A percentile compares a stretch with the other conserved stretches of the same genome.
phyloP scores from a whole-genome alignment of 2,329 filamentous ascomycete genomes.

The Colletotrichum noveboracense region DNA sequence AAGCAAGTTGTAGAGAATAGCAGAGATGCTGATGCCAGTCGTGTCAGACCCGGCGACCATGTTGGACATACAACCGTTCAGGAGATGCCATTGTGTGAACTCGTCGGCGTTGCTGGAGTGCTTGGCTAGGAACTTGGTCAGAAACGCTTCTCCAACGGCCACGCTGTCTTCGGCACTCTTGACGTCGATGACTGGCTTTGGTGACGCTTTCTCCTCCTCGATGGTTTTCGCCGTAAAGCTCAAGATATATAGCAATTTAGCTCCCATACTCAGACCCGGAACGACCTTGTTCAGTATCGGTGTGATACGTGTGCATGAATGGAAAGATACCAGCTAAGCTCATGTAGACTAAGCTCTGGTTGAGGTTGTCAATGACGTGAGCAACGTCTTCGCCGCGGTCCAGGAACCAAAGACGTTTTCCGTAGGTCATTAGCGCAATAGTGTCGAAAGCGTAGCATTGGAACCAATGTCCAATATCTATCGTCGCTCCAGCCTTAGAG shows the following conservation, averaged over 20 bases:
- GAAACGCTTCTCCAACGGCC: conserved; percentile 37
- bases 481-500: conserved; percentile 26
- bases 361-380: conserved; percentile 43
- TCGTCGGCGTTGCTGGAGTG: conserved; percentile 44
- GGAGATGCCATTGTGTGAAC: conserved; percentile 41
- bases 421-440: conserved; percentile 54
- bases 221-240: conserved; percentile 37
- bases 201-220: conserved; percentile 26
- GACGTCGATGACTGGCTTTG: conserved; percentile 3
- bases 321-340: conserved; percentile 46
- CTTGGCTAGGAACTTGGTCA: conserved; percentile 45
- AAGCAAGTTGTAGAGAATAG: conserved; percentile 49
- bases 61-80: conserved; percentile 33
- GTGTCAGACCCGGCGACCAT: conserved; percentile 48
- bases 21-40: conserved; percentile 50
- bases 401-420: conserved; percentile 46
- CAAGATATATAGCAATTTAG: conserved; percentile 21
- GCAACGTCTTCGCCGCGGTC: conserved; percentile 49
- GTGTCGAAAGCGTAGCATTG: conserved; percentile 57
- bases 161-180: conserved; percentile 10
- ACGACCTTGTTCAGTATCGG: conserved; percentile 31
- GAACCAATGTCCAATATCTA: conserved; percentile 48
- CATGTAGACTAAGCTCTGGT: conserved; percentile 38
- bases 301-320: conserved; percentile 40
- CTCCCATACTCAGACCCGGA: conserved; percentile 13